Evolutionary conservation across 257 asterid species (phyloP).

Genomic region (Capsicum pubescens): DNA sequence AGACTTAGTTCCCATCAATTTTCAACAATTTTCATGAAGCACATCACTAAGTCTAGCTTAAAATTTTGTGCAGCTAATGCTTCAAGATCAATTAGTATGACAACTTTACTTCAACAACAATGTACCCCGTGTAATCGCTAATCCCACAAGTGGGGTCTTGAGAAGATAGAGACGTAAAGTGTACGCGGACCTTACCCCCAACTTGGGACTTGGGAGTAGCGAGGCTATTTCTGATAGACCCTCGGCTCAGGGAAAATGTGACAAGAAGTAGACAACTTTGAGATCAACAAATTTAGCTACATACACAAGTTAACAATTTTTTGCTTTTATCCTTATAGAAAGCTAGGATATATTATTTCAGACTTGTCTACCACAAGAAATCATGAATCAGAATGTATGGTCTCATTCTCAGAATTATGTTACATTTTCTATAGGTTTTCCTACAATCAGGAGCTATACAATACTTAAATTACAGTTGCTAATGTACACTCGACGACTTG

Average conservation of each 20-base stretch:
- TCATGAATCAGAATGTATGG: not conserved
- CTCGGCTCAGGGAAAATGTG: too few species aligned
- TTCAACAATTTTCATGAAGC: not conserved
- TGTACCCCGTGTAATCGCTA: too few species aligned
- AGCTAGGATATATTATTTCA: not conserved
- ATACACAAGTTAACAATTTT: not conserved
- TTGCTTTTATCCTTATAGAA: not conserved
- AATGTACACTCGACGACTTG: conserved; percentile 7
- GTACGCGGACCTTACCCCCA: too few species aligned
- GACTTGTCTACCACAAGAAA: not conserved
- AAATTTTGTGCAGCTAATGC: not conserved
- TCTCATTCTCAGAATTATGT: conserved; percentile 16
- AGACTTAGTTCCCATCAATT: not conserved
- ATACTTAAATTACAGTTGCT: not conserved
- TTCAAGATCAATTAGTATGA: not conserved
- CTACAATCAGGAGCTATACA: conserved; percentile 7
- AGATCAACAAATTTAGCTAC: not conserved
- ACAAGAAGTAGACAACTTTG: too few species aligned
- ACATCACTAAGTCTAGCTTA: too few species aligned
- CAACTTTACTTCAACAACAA: too few species aligned
- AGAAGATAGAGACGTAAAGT: too few species aligned
- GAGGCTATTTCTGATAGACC: too few species aligned
- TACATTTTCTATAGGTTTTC: conserved; percentile 9
- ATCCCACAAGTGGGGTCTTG: too few species aligned
- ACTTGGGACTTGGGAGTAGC: too few species aligned